These are phyloP conservation scores for Spergularia marina DNA, from an alignment of 148 eudicot species.

Conservation along the genomic window DNA sequence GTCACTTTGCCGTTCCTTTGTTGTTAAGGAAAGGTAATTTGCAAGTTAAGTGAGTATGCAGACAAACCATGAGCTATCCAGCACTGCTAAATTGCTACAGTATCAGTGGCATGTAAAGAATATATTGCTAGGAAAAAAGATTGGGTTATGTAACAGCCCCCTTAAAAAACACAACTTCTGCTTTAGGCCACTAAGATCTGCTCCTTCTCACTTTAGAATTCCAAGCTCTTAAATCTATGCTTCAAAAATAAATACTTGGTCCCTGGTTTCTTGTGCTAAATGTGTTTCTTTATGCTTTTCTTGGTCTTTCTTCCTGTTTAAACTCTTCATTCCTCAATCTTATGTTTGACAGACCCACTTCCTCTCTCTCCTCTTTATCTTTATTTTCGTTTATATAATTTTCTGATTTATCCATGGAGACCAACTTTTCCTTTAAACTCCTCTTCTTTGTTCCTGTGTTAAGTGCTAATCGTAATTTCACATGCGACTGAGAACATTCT, in stretches of 20 bases:
- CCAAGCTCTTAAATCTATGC: constrained; percentile 79
- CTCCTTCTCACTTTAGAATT: constrained; percentile 67
- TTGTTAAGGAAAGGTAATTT: constrained; percentile 41
- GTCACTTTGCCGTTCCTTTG: constrained; percentile 39
- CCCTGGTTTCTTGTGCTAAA: constrained; percentile 60
- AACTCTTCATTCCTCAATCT: constrained; percentile 27
- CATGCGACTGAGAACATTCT: constrained; percentile 46
- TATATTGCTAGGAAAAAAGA: constrained; percentile 34
- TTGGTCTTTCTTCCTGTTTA: constrained; percentile 33
- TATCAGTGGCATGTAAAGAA: constrained; percentile 34
- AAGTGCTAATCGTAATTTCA: constrained; percentile 12
- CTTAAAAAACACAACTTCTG: constrained; percentile 47
- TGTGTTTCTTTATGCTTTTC: constrained; percentile 57
- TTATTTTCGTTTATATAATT: background rate
- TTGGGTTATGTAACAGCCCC: constrained; percentile 38
- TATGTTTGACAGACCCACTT: constrained; percentile 32
- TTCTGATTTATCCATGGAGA: constrained; percentile 23
- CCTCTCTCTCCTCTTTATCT: constrained; percentile 12
- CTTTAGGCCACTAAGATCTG: constrained; percentile 62
- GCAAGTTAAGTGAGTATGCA: constrained; percentile 25
- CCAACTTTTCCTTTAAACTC: constrained; percentile 11
- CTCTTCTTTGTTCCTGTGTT: background rate
- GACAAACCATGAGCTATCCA: constrained; percentile 31
- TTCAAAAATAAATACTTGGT: constrained; percentile 33
- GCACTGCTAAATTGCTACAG: constrained; percentile 26